Conservation (phyloP, 306 rosid genomes). For the Gleditsia sinensis region DNA sequence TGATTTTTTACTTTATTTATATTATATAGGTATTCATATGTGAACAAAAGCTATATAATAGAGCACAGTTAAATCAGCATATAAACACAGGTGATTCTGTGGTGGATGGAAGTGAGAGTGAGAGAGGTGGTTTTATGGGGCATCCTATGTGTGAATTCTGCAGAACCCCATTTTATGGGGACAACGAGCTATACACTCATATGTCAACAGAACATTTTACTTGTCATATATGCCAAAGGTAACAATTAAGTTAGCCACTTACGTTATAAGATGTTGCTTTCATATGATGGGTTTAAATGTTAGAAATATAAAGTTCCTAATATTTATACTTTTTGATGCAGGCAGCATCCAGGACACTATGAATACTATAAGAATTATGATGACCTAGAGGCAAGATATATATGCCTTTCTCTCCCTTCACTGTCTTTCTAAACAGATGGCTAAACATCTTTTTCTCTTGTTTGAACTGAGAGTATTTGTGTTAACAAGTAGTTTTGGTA, state of each 20-base stretch:
- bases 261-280: neutral
- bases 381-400: constrained; percentile 86
- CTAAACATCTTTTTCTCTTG: constrained; percentile 2
- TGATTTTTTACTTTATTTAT: constrained; percentile 24
- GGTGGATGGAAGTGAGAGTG: constrained; percentile 98
- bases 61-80: constrained; percentile 83
- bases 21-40: constrained; percentile 75
- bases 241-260: constrained; percentile 13
- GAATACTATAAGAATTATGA: constrained; percentile 90
- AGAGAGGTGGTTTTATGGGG: constrained; percentile 96
- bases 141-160: constrained; percentile 96
- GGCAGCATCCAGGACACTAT: constrained; percentile 87
- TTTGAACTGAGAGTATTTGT: constrained; percentile 31
- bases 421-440: neutral
- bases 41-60: constrained; percentile 90
- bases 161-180: constrained; percentile 85
- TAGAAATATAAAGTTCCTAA: constrained; percentile 24
- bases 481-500: constrained; percentile 20
- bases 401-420: constrained; percentile 4
- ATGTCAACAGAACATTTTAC: constrained; percentile 94
- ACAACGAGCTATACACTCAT: constrained; percentile 85
- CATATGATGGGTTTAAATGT: constrained; percentile 5
- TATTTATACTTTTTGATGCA: constrained; percentile 42
- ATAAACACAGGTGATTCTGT: constrained; percentile 80
- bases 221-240: constrained; percentile 98